phyloP scores from a whole-genome alignment of 208 protist species.

The Trypanosoma mega region DNA sequence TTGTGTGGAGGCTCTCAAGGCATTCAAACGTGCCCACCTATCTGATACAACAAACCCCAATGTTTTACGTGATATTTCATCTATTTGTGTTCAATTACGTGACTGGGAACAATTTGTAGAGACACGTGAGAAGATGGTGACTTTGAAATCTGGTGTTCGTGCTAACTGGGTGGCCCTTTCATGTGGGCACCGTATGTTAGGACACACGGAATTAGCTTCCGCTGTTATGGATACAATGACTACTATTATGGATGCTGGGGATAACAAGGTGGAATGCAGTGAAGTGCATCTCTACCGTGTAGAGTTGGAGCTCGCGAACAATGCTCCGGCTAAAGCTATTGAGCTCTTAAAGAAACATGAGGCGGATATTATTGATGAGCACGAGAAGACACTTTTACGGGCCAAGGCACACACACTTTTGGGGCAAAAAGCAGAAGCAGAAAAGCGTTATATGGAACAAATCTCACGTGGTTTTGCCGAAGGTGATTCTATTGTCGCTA shows the following conservation, averaged over 20 bases:
- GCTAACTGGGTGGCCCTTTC: conserved; percentile 88
- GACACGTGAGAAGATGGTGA: conserved; percentile 86
- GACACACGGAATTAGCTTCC: conserved; percentile 63
- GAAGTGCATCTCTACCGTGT: conserved; percentile 74
- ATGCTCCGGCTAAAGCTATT: conserved; percentile 51
- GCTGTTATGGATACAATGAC: conserved; percentile 80
- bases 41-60: conserved; percentile 79
- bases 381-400: conserved; percentile 58
- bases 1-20: conserved; percentile 90
- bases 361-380: conserved; percentile 57
- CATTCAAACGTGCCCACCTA: conserved; percentile 83
- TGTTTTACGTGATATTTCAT: conserved; percentile 89
- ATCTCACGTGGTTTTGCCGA: conserved; percentile 62
- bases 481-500: conserved; percentile 77
- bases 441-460: conserved; percentile 78
- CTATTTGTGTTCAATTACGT: conserved; percentile 89
- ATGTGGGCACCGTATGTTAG: conserved; percentile 77
- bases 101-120: conserved; percentile 92
- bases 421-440: conserved; percentile 70
- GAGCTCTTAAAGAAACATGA: conserved; percentile 83
- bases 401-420: conserved; percentile 69
- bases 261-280: conserved; percentile 66
- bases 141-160: conserved; percentile 77
- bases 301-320: conserved; percentile 70
- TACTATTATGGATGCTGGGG: conserved; percentile 74